Evolutionary conservation across 1,284 basidiomycete genomes (phyloP).

Genomic region (Vanrija sp.): DNA sequence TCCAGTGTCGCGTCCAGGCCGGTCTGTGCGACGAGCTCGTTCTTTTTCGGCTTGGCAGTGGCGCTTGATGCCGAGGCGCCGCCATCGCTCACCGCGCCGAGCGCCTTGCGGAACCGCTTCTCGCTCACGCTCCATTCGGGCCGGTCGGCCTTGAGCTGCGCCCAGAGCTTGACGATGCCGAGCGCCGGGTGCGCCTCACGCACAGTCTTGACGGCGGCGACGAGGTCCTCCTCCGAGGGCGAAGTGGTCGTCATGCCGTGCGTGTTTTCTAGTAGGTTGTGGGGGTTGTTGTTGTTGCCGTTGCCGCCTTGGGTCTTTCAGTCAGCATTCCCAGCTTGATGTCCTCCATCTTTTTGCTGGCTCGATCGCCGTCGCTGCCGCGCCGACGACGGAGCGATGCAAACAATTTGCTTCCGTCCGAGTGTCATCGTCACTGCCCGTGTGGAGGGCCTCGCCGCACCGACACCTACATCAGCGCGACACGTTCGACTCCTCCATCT

Average conservation of each 20-base stretch:
- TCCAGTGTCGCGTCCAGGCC: constrained; percentile 65
- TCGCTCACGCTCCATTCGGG: constrained; percentile 74
- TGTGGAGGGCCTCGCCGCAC: background rate
- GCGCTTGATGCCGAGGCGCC: background rate
- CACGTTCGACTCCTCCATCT: background rate
- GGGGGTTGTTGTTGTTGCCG: too few species aligned
- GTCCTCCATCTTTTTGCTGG: too few species aligned
- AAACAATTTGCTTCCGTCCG: background rate
- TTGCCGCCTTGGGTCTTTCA: background rate
- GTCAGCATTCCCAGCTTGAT: background rate
- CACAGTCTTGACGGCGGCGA: constrained; percentile 48
- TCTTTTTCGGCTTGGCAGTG: constrained; percentile 25
- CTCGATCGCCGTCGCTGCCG: background rate
- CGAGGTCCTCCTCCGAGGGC: constrained; percentile 53
- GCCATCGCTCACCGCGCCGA: constrained; percentile 23
- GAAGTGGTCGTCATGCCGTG: background rate
- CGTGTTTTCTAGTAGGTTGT: too few species aligned
- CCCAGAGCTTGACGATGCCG: constrained; percentile 67
- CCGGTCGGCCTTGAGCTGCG: constrained; percentile 58
- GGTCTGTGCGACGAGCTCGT: constrained; percentile 57
- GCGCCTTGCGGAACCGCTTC: constrained; percentile 67
- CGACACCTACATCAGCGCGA: background rate
- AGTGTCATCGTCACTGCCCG: background rate
- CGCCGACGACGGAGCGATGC: background rate
- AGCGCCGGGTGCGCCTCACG: constrained; percentile 59